A percentile compares a stretch with the other conserved stretches of the same genome.
phyloP scores from a whole-genome alignment of 2,329 filamentous ascomycete species.

The Fonsecaea erecta region DNA sequence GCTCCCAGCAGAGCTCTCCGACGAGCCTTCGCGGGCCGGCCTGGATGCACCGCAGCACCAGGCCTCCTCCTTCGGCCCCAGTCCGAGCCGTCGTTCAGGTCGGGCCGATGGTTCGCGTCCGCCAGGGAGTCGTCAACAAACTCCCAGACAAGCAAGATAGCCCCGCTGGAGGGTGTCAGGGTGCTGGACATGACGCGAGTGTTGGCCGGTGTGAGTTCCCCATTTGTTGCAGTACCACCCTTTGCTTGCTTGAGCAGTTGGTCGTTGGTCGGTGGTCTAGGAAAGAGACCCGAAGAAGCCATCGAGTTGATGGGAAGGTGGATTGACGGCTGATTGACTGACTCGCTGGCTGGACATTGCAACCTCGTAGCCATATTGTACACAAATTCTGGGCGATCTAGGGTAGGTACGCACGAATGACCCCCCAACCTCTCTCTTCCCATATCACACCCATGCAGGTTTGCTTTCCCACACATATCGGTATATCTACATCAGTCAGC shows the following conservation, averaged over 20 bases:
- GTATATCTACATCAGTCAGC: too few relatives aligned
- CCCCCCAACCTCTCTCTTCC: not conserved
- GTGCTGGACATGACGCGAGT: constrained; percentile 98
- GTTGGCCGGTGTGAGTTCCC: constrained; percentile 76
- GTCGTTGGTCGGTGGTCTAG: not conserved
- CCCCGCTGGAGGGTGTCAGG: constrained; percentile 77
- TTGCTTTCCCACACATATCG: not conserved
- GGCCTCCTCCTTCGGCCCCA: not conserved
- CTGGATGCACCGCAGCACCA: not conserved
- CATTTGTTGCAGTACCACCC: not conserved
- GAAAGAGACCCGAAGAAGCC: not conserved
- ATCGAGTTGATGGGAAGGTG: not conserved
- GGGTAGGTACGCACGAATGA: constrained; percentile 68
- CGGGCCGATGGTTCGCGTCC: not conserved
- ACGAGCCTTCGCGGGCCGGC: not conserved
- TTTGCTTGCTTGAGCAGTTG: not conserved
- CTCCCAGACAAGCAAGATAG: constrained; percentile 43
- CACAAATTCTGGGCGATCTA: constrained; percentile 92
- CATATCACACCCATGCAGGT: not conserved
- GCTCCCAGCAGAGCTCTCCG: constrained; percentile 8
- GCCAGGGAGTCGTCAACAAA: not conserved
- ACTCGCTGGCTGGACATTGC: constrained; percentile 5
- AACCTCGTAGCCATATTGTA: constrained; percentile 80
- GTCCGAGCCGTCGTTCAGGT: not conserved
- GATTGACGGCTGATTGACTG: not conserved